Base-by-base conservation (phyloP, 371 early-diverging fungal species). In the Synchytrium microbalum region DNA sequence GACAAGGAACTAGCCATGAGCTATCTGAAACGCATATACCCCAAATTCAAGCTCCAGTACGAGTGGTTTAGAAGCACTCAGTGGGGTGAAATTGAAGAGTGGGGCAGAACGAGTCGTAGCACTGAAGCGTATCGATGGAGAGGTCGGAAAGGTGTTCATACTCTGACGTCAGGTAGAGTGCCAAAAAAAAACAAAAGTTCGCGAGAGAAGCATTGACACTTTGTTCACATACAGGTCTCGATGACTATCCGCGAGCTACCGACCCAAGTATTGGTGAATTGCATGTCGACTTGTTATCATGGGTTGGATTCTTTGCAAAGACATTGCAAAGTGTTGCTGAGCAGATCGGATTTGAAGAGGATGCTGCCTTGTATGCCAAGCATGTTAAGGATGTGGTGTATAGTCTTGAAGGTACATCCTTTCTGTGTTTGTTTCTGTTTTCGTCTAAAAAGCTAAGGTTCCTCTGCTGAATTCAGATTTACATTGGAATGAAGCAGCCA, bases 191-290 rank as follows among this genome's bases (percentile, higher is more conserved):
- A n/a, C 51, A 51, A n/a, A 51, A 51, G 13, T 13, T 13, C 51
- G 51, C 51, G 13, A 51, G 51, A n/a, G n/a, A n/a, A n/a, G n/a
- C n/a, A 51, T 51, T 13, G 51, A 51, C 51, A n/a, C 51, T n/a
- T n/a, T 51, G 51, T 51, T n/a, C 14, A 51, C 51, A 38, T 54
- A 16, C 32, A 80, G 91, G 96, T 2, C 70, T 96, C 31, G 97
- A 97, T 75, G 97, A 97, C 70, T 97, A 94, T 70, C 97, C 97
- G 30, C 86, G 97, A 33, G 86, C 89, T 0, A 70, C 77, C 13
- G 84, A 84, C 16, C 88, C 91, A 0, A 81, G 84, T 72, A 69
- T 81, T 1, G 85, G 87, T 32, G 95, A 96, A 69, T 79, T 94
- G 38, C 97, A 97, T 73, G 79, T 94, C 1, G 97, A 97, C 71